These are phyloP conservation scores for Filobasidium uniguttulatum DNA, from an alignment of 1,284 basidiomycete species.

Conservation along the genomic window DNA sequence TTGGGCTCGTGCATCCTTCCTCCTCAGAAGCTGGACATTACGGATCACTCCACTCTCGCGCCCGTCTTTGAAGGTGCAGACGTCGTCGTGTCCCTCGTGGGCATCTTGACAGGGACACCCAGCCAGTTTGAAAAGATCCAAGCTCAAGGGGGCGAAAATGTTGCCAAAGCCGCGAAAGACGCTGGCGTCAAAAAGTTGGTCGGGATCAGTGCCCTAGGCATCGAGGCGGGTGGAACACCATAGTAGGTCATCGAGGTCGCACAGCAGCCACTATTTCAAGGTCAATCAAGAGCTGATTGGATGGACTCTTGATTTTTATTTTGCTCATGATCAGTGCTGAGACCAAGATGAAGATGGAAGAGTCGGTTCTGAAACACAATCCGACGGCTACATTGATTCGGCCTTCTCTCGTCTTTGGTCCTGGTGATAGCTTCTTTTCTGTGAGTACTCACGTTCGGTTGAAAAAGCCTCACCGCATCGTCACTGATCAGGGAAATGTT, in stretches of 20 bases:
- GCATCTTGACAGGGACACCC: slow-evolving; percentile 47
- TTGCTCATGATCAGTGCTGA: slow-evolving; percentile 28
- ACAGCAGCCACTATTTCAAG: slow-evolving; percentile 31
- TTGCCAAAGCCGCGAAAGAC: slow-evolving; percentile 29
- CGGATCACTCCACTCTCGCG: slow-evolving; percentile 38
- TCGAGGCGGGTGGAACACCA: slow-evolving; percentile 27
- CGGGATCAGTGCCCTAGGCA: slow-evolving; percentile 30
- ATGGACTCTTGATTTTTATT: slow-evolving; percentile 38
- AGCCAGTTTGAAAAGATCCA: slow-evolving; percentile 49
- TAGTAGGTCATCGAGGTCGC: slow-evolving; percentile 44
- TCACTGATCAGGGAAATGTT: background rate
- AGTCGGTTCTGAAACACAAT: slow-evolving; percentile 37
- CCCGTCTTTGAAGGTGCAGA: slow-evolving; percentile 44
- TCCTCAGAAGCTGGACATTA: slow-evolving; percentile 45
- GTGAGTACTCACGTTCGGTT: slow-evolving; percentile 33
- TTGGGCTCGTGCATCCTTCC: slow-evolving; percentile 36
- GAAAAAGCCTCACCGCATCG: background rate
- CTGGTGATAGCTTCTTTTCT: slow-evolving; percentile 56
- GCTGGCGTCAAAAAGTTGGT: slow-evolving; percentile 24
- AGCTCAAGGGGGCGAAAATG: slow-evolving; percentile 50
- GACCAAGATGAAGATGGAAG: slow-evolving; percentile 53
- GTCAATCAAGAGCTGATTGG: slow-evolving; percentile 39
- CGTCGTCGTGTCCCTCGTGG: slow-evolving; percentile 51
- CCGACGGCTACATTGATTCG: slow-evolving; percentile 50
- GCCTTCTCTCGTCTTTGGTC: slow-evolving; percentile 57